phyloP scores from a whole-genome alignment of 2,329 filamentous ascomycete genomes.

The Trichoderma pleuroti region DNA sequence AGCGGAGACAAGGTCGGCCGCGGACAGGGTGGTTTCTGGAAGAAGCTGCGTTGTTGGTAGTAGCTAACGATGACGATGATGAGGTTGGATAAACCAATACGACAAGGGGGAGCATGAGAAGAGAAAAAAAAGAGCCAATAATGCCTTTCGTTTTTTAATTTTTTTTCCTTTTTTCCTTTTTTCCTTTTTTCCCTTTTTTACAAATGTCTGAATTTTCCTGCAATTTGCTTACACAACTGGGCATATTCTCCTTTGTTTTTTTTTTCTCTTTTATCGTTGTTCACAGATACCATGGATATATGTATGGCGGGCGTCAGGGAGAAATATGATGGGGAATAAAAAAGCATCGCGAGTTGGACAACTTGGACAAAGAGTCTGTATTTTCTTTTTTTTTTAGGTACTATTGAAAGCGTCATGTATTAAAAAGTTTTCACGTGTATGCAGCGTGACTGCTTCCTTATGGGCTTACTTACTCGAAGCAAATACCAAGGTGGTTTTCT shows the following conservation, averaged over 20 bases:
- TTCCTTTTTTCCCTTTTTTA: background rate
- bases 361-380: background rate
- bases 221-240: background rate
- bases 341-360: background rate
- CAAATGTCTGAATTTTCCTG: background rate
- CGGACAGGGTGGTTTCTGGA: conserved; percentile 50
- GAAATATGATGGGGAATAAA: conserved; percentile 6
- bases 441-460: background rate
- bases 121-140: background rate
- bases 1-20: conserved; percentile 44
- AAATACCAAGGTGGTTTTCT: background rate
- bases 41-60: conserved; percentile 54
- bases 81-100: background rate
- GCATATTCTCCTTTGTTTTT: conserved; percentile 4
- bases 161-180: background rate
- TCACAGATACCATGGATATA: conserved; percentile 22
- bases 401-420: conserved; percentile 3
- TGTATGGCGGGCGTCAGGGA: conserved; percentile 15
- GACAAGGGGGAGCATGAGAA: background rate
- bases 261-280: conserved; percentile 9
- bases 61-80: background rate
- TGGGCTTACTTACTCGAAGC: background rate
- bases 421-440: background rate
- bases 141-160: background rate
- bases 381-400: background rate